Evolutionary conservation across 73 alveolate genomes (phyloP).

Genomic region (Symbiodinium pilosum): DNA sequence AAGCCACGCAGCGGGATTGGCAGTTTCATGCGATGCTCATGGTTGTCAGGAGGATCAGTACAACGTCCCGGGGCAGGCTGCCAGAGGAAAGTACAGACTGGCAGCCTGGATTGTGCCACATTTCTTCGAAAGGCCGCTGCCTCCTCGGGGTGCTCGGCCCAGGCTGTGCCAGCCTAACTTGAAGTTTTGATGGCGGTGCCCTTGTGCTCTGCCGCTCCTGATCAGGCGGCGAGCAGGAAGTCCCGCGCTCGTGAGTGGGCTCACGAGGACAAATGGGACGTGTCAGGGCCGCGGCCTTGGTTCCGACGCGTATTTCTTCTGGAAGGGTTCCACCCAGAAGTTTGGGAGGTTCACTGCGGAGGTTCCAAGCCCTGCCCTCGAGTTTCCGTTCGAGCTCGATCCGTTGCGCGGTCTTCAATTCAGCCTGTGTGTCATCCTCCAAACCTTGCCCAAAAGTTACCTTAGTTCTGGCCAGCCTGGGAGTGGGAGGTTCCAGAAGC

Average conservation of each 20-base stretch:
- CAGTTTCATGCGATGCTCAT: too few relatives aligned
- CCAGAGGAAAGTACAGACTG: too few relatives aligned
- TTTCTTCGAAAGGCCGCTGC: too few relatives aligned
- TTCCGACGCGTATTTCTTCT: too few relatives aligned
- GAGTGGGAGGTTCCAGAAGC: slow-evolving; percentile 56
- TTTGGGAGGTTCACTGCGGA: slow-evolving; percentile 22
- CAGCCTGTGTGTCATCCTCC: neutral
- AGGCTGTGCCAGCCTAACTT: too few relatives aligned
- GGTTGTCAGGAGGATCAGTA: too few relatives aligned
- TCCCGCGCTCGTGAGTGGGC: slow-evolving; percentile 50
- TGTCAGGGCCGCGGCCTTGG: neutral
- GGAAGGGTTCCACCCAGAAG: neutral
- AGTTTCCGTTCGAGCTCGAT: slow-evolving; percentile 65
- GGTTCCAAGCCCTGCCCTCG: slow-evolving; percentile 27
- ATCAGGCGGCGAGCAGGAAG: neutral
- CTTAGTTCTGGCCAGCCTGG: neutral
- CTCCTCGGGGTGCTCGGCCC: too few relatives aligned
- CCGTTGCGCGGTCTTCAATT: neutral
- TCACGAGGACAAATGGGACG: slow-evolving; percentile 46
- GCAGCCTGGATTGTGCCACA: too few relatives aligned
- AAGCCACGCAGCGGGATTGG: too few relatives aligned
- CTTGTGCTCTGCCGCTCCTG: too few relatives aligned
- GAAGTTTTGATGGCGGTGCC: too few relatives aligned
- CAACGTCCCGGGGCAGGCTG: too few relatives aligned
- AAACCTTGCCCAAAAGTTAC: neutral